Conservation (phyloP, 345 rosid species). For the Populus euphratica region DNA sequence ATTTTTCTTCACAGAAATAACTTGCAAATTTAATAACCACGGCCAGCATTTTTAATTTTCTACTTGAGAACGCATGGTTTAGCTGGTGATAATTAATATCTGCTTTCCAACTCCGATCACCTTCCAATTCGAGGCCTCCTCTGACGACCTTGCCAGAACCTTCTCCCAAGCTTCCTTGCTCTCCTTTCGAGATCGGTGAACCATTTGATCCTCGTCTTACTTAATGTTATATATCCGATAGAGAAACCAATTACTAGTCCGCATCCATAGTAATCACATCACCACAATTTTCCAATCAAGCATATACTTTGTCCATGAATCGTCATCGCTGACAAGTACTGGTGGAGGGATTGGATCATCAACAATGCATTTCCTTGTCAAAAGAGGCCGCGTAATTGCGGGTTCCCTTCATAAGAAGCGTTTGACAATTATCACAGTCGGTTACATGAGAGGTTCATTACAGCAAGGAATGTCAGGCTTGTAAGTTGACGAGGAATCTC, state of each 20-base stretch:
- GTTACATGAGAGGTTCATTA: background rate
- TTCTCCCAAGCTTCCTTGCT: background rate
- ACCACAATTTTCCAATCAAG: background rate
- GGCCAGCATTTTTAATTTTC: no score
- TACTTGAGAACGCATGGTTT: no score
- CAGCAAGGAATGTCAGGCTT: background rate
- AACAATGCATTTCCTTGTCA: background rate
- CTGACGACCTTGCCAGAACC: background rate
- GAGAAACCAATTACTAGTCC: background rate
- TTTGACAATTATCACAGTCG: background rate
- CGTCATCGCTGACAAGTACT: background rate
- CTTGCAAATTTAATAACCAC: no score
- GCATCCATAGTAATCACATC: background rate
- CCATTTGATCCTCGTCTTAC: background rate
- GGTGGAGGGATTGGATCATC: background rate
- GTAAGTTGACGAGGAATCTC: background rate
- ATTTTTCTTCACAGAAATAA: no score
- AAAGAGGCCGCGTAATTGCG: background rate
- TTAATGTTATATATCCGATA: background rate
- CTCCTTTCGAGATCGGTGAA: background rate
- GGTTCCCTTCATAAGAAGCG: background rate
- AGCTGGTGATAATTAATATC: background rate
- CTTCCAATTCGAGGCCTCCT: background rate
- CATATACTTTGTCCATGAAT: background rate
- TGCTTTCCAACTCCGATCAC: background rate